Percentiles rank a stretch among this genome's conserved stretches.
Evolutionary conservation across 306 rosid species (phyloP).

Genomic region (Hippophae tibetana): DNA sequence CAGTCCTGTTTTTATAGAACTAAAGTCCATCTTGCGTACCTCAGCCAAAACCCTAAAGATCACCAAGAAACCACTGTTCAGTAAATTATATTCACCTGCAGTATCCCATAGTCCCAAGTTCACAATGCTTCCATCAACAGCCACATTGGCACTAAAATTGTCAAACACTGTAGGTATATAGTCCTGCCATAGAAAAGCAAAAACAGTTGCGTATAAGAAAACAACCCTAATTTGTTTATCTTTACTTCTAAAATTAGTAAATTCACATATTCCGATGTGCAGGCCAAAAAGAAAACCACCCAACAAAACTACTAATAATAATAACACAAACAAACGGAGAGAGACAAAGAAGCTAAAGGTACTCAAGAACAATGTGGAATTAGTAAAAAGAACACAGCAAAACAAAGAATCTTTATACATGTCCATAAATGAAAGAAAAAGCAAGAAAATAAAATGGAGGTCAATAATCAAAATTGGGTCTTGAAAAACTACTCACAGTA

Average conservation of each 20-base stretch:
- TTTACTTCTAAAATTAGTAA: not conserved
- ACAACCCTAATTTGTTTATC: not conserved
- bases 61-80: not conserved
- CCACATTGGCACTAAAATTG: slow-evolving; percentile 92
- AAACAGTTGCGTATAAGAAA: not conserved
- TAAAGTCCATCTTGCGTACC: not conserved
- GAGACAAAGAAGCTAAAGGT: not conserved
- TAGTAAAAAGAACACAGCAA: slow-evolving; percentile 1
- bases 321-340: not conserved
- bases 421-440: slow-evolving; percentile 11
- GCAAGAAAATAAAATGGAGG: not conserved
- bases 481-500: slow-evolving; percentile 39
- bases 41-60: slow-evolving; percentile 7
- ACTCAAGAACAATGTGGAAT: not conserved
- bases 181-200: slow-evolving; percentile 45
- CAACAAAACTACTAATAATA: not conserved
- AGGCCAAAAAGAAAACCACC: too few relatives aligned
- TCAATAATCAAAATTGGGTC: slow-evolving; percentile 15
- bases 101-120: slow-evolving; percentile 98
- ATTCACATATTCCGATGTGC: too few relatives aligned
- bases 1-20: too few relatives aligned
- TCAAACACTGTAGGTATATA: slow-evolving; percentile 92
- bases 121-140: slow-evolving; percentile 87
- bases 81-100: slow-evolving; percentile 51
- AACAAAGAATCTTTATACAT: slow-evolving; percentile 6